Evolutionary conservation across 768 basidiomycete genomes (phyloP).

Genomic region (Cystobasidium onofrii): DNA sequence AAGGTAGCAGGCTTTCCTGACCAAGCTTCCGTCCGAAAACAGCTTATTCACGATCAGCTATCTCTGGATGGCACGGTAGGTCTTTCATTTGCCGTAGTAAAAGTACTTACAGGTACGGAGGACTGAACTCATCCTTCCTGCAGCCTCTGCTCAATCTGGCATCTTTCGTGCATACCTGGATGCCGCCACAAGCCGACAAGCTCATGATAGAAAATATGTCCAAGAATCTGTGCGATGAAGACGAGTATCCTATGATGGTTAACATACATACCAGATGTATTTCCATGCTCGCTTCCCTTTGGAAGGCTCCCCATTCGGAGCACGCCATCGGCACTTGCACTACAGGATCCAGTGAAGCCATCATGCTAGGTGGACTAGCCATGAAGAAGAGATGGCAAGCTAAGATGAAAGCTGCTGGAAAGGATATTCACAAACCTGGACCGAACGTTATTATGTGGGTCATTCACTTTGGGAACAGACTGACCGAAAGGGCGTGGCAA

Average conservation of each 20-base stretch:
- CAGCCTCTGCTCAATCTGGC: constrained; percentile 57
- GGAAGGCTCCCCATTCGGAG: constrained; percentile 56
- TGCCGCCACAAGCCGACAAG: constrained; percentile 36
- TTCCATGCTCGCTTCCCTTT: constrained; percentile 59
- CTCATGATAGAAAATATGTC: constrained; percentile 60
- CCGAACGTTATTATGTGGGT: constrained; percentile 46
- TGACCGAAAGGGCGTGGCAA: too few species aligned
- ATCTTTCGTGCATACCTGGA: constrained; percentile 61
- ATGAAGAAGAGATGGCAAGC: constrained; percentile 64
- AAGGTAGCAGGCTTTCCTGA: too few species aligned
- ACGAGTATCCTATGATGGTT: constrained; percentile 52
- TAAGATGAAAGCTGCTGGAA: constrained; percentile 58
- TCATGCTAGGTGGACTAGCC: constrained; percentile 63
- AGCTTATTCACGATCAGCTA: constrained; percentile 52
- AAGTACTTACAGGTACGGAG: constrained; percentile 42
- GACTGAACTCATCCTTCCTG: constrained; percentile 50
- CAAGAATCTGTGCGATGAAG: constrained; percentile 63
- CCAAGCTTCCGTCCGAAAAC: too few species aligned
- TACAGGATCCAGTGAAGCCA: constrained; percentile 60
- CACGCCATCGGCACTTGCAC: constrained; percentile 62
- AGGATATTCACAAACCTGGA: constrained; percentile 57
- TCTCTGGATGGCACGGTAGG: constrained; percentile 32
- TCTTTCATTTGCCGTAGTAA: background rate
- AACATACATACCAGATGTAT: constrained; percentile 52
- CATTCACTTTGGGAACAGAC: too few species aligned